Conservation (phyloP, 139 green algal species). For the Chlorella sp. region DNA sequence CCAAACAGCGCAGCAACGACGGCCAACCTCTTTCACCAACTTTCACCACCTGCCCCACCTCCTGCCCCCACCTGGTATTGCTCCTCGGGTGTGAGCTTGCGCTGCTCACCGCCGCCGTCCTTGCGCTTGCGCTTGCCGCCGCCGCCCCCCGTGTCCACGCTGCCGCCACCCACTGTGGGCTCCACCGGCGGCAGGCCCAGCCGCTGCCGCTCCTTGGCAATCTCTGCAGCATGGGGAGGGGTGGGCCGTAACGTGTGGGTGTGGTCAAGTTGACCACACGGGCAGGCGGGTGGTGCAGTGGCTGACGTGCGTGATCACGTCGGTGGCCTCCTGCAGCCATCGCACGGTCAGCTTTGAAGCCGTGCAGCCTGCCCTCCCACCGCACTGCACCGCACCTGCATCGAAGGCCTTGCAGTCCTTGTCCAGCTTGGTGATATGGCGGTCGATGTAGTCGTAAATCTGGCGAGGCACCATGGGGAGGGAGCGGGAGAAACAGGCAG, state of each 20-base stretch:
- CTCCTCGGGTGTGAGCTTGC: constrained; percentile 28
- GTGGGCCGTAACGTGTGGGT: too few species aligned
- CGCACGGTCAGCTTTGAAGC: too few species aligned
- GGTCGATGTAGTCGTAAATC: constrained; percentile 88
- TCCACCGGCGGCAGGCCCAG: constrained; percentile 63
- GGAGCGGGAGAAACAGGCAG: too few species aligned
- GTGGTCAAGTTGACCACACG: too few species aligned
- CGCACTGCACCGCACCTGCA: constrained; percentile 22
- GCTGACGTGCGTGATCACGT: too few species aligned
- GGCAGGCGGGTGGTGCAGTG: too few species aligned
- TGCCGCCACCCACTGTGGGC: constrained; percentile 33
- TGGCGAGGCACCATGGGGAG: too few species aligned
- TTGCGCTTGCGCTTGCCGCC: constrained; percentile 33
- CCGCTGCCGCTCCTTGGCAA: constrained; percentile 62
- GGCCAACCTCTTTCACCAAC: too few species aligned
- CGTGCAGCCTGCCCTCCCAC: background rate
- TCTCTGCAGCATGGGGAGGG: constrained; percentile 42
- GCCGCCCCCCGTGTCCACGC: constrained; percentile 9
- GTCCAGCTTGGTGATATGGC: constrained; percentile 79
- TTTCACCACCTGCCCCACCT: too few species aligned
- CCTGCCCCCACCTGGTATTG: constrained; percentile 35
- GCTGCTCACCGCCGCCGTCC: constrained; percentile 8
- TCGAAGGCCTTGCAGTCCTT: constrained; percentile 74
- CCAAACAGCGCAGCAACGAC: too few species aligned
- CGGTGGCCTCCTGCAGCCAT: too few species aligned